Evolutionary conservation across 2,329 filamentous ascomycete species (phyloP).

Genomic region (Bisporella sp.): DNA sequence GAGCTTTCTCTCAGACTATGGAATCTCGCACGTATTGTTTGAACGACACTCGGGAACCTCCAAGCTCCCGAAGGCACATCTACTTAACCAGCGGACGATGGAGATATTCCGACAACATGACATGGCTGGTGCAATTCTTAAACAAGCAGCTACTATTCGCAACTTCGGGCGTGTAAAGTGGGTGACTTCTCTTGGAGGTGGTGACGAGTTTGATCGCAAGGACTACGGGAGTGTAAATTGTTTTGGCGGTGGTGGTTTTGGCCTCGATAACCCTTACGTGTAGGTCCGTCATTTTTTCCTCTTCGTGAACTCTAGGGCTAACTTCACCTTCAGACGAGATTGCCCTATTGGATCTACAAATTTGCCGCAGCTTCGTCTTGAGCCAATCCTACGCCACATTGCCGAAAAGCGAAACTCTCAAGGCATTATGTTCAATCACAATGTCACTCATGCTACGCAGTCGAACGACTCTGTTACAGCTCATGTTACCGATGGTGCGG

Average conservation of each 20-base stretch:
- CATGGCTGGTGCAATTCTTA: conserved; percentile 1
- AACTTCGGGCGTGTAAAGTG: conserved; percentile 4
- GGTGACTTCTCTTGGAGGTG: conserved; percentile 5
- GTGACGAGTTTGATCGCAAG: conserved; percentile 2
- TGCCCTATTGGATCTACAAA: no score
- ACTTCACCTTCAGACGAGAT: no score
- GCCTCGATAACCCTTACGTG: no score
- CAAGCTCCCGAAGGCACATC: conserved; percentile 6
- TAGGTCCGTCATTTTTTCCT: no score
- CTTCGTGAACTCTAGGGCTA: no score
- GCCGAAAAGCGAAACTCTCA: no score
- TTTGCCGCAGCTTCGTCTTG: no score
- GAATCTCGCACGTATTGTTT: conserved; percentile 10
- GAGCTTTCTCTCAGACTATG: conserved; percentile 11
- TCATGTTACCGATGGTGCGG: no score
- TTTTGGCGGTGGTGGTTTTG: background rate
- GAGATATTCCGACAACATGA: conserved; percentile 7
- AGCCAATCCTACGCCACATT: no score
- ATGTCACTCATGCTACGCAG: no score
- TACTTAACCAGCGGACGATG: conserved; percentile 8
- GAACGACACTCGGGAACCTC: conserved; percentile 6
- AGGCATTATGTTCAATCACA: no score
- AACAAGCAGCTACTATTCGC: background rate
- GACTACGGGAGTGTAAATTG: background rate
- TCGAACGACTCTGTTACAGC: no score